Base-by-base conservation (phyloP, 495 filamentous ascomycete genomes). In the Tuber brumale region DNA sequence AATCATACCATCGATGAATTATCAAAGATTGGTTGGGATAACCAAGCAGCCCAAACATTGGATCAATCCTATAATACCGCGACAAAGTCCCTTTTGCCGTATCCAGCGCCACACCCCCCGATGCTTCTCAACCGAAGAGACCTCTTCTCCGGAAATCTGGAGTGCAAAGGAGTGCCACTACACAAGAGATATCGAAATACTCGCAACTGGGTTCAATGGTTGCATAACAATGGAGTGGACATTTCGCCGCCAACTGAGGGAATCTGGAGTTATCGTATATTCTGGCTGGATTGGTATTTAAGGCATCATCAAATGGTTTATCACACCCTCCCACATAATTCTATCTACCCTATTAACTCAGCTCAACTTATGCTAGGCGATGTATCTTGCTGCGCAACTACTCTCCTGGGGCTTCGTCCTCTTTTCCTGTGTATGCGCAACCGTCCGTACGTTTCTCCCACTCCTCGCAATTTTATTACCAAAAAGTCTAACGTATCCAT, bases 341-440 rank as follows among this genome's bases (percentile, higher is more conserved):
- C 27, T 18, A n/a, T 23, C 35, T 2, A 7, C 14, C 27, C 12
- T 9, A 39, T 31, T 21, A 27, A 27, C 51, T 57, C 7, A 39
- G 27, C 43, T 74, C 51, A 76, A 18, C 21, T 66, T 19, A 41
- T 23, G 4, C 45, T 23, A 76, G 73, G 57, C 70, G 14, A 72
- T 51, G 8, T 83, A 84, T 46, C 27, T 76, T 12, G 37, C 35
- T 21, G 70, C 51, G 5, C 82, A 83, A 69, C 37, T 78, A 57
- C 73, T 80, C 57, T 76, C 77, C 18, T 83, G 82, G 82, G 23
- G 78, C 14, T 80, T 77, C 27, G 76, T 83, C 43, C 42, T 79
- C 1, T 80, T 83, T 74, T 80, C 76, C n/a, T 83, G 79, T 70
- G 31, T 72, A 31, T 82, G 80, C 51, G 82, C 82, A 41, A 75